Conservation (phyloP, 495 filamentous ascomycete genomes). For the Neurospora hispaniola region DNA sequence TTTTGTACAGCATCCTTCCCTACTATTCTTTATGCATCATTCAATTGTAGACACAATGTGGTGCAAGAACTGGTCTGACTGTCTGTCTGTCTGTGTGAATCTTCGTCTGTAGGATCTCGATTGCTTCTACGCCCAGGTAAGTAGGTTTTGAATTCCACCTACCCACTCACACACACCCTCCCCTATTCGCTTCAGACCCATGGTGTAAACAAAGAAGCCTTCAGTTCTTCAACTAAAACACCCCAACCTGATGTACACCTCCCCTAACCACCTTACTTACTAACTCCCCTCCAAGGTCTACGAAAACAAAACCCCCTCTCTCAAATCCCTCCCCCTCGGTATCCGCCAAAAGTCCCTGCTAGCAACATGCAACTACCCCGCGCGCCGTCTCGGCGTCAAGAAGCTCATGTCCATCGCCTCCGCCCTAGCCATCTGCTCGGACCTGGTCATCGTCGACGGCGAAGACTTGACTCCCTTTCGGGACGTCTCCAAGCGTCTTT, state of each 20-base stretch:
- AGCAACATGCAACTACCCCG: conserved; percentile 92
- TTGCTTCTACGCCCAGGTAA: conserved; percentile 85
- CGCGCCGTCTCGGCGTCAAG: conserved; percentile 59
- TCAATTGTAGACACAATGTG: no score
- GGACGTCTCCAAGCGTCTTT: conserved; percentile 73
- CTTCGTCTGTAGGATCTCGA: conserved; percentile 58
- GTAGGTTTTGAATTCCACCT: conserved; percentile 3
- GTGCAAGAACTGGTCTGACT: conserved; percentile 6
- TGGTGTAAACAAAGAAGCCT: neutral
- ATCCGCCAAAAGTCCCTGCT: conserved; percentile 72
- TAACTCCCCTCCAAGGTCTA: conserved; percentile 29
- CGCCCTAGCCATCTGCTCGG: conserved; percentile 70
- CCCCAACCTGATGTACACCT: neutral
- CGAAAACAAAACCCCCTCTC: conserved; percentile 63
- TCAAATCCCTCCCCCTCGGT: conserved; percentile 60
- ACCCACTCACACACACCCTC: no score
- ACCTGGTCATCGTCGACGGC: conserved; percentile 73
- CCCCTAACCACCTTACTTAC: neutral
- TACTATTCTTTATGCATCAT: neutral
- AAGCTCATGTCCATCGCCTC: conserved; percentile 79
- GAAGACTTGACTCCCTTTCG: conserved; percentile 82
- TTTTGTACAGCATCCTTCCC: conserved; percentile 45
- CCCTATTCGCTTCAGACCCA: neutral
- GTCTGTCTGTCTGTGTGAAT: neutral
- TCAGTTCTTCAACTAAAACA: neutral